phyloP scores from a whole-genome alignment of 306 rosid species.

The Inga leiocalycina region DNA sequence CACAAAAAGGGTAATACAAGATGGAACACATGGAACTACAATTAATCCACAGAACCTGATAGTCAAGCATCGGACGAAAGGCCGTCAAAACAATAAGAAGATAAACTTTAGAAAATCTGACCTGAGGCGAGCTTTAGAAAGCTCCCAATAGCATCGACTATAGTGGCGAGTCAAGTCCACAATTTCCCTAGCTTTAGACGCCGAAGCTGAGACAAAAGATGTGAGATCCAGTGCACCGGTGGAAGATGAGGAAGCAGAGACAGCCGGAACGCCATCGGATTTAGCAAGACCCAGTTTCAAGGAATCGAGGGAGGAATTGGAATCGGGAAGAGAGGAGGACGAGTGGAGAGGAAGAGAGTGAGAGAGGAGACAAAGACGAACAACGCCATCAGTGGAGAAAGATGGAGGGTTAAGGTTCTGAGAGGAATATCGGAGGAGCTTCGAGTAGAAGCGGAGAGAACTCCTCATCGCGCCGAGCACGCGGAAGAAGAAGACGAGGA shows the following conservation, averaged over 20 bases:
- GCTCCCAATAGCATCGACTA: slow-evolving; percentile 82
- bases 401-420: not conserved
- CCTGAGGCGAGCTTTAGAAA: slow-evolving; percentile 93
- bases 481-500: not conserved
- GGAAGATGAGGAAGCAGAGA: slow-evolving; percentile 14
- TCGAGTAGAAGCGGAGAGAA: slow-evolving; percentile 18
- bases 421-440: slow-evolving; percentile 3
- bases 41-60: not conserved
- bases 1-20: not conserved
- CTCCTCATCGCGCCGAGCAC: not conserved
- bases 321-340: slow-evolving; percentile 12
- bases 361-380: not conserved
- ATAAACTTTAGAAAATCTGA: not conserved
- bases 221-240: slow-evolving; percentile 33
- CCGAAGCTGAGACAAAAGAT: slow-evolving; percentile 38
- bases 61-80: not conserved
- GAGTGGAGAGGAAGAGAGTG: slow-evolving; percentile 9
- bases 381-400: not conserved
- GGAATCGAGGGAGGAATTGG: slow-evolving; percentile 22
- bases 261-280: slow-evolving; percentile 35
- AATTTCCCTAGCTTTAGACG: slow-evolving; percentile 39
- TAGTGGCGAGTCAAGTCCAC: slow-evolving; percentile 60
- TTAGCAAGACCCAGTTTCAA: slow-evolving; percentile 28
- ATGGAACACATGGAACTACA: not conserved
- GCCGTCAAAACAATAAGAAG: not conserved